Percentiles rank a stretch among this genome's conserved stretches.
Conservation (phyloP, 371 early-diverging fungal species). For the Synchytrium microbalum region DNA sequence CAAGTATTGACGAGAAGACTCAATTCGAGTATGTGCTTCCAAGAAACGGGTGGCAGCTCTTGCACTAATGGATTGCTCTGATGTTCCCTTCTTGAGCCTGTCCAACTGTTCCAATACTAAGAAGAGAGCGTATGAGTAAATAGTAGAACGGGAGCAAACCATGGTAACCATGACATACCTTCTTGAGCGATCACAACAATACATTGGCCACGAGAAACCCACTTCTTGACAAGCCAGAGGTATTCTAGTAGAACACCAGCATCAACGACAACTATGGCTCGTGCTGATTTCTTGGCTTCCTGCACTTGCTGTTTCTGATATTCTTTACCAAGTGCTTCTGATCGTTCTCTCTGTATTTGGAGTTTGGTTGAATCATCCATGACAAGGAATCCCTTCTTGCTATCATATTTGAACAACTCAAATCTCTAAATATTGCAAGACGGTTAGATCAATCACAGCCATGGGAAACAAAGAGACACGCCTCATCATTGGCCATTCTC, state of each 20-base stretch:
- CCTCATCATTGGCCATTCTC: not conserved
- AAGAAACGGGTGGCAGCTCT: not conserved
- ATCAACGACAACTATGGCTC: not conserved
- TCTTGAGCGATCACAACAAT: not conserved
- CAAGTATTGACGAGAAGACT: not conserved
- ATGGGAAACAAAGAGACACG: no score
- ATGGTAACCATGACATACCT: not conserved
- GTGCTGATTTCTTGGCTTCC: not conserved
- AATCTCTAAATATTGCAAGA: not conserved
- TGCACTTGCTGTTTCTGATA: not conserved
- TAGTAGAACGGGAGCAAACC: not conserved
- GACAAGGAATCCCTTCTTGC: not conserved
- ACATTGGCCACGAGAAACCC: not conserved
- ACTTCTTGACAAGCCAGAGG: not conserved
- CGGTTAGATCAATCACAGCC: no score
- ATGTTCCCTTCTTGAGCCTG: not conserved
- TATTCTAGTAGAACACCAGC: not conserved
- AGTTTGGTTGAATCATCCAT: not conserved
- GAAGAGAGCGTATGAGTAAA: not conserved
- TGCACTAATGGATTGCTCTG: not conserved
- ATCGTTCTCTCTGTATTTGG: not conserved
- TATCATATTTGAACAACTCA: not conserved
- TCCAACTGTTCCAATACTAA: not conserved
- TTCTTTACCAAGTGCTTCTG: not conserved
- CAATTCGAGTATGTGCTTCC: not conserved